These are phyloP conservation scores for Trichoderma guizhouense DNA, from an alignment of 2,329 filamentous ascomycete species.

Conservation along the genomic window DNA sequence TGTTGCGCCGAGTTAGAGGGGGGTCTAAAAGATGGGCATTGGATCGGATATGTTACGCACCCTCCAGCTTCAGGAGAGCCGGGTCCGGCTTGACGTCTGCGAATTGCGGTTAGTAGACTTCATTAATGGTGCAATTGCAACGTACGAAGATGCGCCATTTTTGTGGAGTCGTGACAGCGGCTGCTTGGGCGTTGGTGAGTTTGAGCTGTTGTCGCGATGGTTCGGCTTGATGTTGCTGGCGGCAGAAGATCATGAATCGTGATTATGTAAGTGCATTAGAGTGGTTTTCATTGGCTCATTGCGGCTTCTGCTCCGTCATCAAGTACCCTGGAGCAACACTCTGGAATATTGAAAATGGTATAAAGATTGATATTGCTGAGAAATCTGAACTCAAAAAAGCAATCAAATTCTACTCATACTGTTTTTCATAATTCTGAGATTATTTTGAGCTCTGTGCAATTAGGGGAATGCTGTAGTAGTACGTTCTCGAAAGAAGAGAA, in stretches of 20 bases:
- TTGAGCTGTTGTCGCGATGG: slow-evolving; percentile 21
- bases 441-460: not conserved
- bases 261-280: slow-evolving; percentile 21
- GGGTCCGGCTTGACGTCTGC: slow-evolving; percentile 42
- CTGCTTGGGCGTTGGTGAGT: slow-evolving; percentile 17
- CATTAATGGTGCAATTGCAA: not conserved
- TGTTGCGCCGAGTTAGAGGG: slow-evolving; percentile 39
- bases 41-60: slow-evolving; percentile 31
- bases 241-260: slow-evolving; percentile 10
- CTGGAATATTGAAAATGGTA: not conserved
- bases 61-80: slow-evolving; percentile 40
- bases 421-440: not conserved
- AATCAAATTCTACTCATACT: not conserved
- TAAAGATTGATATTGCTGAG: no score
- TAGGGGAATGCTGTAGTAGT: not conserved
- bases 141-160: slow-evolving; percentile 42
- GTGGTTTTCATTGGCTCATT: not conserved
- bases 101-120: slow-evolving; percentile 27
- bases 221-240: slow-evolving; percentile 27
- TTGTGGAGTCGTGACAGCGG: slow-evolving; percentile 27
- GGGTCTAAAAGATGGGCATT: not conserved
- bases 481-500: not conserved
- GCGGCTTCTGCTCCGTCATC: not conserved
- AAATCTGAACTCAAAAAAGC: not conserved
- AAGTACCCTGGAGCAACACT: slow-evolving; percentile 3